A percentile compares a stretch with the other conserved stretches of the same genome.
phyloP scores from a whole-genome alignment of 805 yeast species.

The Citeromyces matritensis region DNA sequence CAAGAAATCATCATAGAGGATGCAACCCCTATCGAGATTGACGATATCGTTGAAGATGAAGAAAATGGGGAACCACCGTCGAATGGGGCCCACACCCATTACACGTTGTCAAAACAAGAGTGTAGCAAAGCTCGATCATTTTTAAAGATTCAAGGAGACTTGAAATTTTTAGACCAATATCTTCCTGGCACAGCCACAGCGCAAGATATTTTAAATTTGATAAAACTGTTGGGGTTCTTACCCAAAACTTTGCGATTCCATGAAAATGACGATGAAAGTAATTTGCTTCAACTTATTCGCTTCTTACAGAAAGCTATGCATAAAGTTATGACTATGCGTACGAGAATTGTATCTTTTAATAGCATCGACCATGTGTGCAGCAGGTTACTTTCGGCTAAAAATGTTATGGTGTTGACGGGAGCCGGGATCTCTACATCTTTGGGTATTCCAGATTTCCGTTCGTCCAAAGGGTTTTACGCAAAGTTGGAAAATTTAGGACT shows the following conservation, averaged over 20 bases:
- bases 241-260: conserved; percentile 9
- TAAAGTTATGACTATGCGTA: conserved; percentile 40
- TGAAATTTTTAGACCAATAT: conserved; percentile 42
- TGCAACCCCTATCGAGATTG: too few relatives aligned
- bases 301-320: conserved; percentile 50
- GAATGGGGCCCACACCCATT: too few relatives aligned
- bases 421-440: conserved; percentile 87
- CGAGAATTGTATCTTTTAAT: conserved; percentile 34
- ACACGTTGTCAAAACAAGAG: conserved; percentile 19
- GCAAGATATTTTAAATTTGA: conserved; percentile 38
- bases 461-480: conserved; percentile 74
- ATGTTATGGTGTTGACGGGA: conserved; percentile 69
- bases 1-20: too few relatives aligned
- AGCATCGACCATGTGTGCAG: conserved; percentile 44
- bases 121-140: conserved; percentile 31
- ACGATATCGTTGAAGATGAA: conserved; percentile 2
- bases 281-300: conserved; percentile 29
- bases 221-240: conserved; percentile 46
- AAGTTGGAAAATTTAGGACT: conserved; percentile 53
- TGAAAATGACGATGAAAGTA: conserved; percentile 12
- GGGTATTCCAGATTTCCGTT: conserved; percentile 88
- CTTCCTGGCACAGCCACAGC: conserved; percentile 46
- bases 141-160: conserved; percentile 45
- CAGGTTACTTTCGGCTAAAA: conserved; percentile 37
- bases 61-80: too few relatives aligned